Evolutionary conservation across 2,329 filamentous ascomycete species (phyloP).

Genomic region (Verticillium isaacii): DNA sequence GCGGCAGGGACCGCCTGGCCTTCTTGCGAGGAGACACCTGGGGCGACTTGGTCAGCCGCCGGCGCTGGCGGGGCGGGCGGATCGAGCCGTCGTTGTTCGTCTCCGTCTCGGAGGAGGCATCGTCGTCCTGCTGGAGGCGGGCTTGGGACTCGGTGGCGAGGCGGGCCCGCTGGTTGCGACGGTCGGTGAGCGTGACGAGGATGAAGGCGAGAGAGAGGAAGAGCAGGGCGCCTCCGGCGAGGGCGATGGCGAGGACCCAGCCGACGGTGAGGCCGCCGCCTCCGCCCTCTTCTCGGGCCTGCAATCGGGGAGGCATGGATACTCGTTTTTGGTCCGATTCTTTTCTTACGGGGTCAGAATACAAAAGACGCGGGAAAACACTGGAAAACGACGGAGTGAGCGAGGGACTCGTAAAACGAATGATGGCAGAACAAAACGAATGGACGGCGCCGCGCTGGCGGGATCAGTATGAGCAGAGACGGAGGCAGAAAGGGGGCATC

Average conservation of each 20-base stretch:
- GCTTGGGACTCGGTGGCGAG: neutral
- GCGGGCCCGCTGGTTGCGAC: conserved; percentile 17
- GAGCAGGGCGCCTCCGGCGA: conserved; percentile 42
- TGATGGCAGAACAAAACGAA: neutral
- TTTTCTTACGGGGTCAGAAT: neutral
- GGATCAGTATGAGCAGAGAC: neutral
- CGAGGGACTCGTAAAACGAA: neutral
- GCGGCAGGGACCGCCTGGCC: conserved; percentile 20
- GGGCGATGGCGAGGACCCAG: conserved; percentile 39
- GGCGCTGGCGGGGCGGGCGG: neutral
- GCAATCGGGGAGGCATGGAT: neutral
- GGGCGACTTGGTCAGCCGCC: neutral
- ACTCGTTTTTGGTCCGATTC: neutral
- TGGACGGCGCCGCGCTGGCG: neutral
- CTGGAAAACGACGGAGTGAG: neutral
- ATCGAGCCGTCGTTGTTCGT: conserved; percentile 6
- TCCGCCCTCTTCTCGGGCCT: neutral
- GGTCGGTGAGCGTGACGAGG: conserved; percentile 32
- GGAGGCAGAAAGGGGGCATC: neutral
- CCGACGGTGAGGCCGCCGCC: conserved; percentile 19
- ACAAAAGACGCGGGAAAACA: neutral
- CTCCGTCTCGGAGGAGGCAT: conserved; percentile 15
- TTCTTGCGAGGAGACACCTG: neutral
- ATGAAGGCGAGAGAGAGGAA: conserved; percentile 37
- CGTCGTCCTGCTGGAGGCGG: conserved; percentile 1